Evolutionary conservation across 2,329 filamentous ascomycete species (phyloP).

Genomic region (Alternaria triticina): DNA sequence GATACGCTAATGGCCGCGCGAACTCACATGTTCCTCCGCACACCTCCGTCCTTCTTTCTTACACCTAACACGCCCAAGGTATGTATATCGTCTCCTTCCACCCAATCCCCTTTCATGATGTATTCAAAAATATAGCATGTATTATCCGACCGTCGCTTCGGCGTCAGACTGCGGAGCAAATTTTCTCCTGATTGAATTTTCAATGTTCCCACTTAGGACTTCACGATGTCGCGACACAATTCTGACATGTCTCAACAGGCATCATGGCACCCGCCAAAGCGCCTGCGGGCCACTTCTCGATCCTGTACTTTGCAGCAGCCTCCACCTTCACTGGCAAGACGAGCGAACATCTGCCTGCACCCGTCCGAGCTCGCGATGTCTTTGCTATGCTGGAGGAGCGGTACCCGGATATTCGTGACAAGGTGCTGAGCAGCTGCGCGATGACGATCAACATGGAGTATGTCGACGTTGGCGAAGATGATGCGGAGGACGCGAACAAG

Average conservation of each 20-base stretch:
- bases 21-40: constrained; percentile 26
- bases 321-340: constrained; percentile 73
- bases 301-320: constrained; percentile 83
- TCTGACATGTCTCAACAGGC: constrained; percentile 24
- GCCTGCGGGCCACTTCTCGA: constrained; percentile 71
- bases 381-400: constrained; percentile 71
- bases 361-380: constrained; percentile 67
- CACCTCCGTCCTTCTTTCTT: constrained; percentile 13
- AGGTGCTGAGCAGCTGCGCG: constrained; percentile 74
- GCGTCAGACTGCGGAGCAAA: constrained; percentile 40
- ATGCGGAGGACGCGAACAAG: constrained; percentile 51
- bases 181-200: constrained; percentile 40
- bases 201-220: background rate
- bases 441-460: constrained; percentile 84
- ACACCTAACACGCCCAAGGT: constrained; percentile 21
- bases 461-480: constrained; percentile 70
- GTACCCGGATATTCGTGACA: constrained; percentile 72
- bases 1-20: constrained; percentile 17
- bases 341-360: constrained; percentile 69
- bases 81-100: constrained; percentile 14
- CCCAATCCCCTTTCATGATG: constrained; percentile 37
- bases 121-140: constrained; percentile 55
- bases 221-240: background rate
- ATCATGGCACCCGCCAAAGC: constrained; percentile 54
- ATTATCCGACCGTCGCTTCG: constrained; percentile 53